Evolutionary conservation across 371 early-diverging fungal genomes (phyloP).

Genomic region (Apophysomyces elegans): DNA sequence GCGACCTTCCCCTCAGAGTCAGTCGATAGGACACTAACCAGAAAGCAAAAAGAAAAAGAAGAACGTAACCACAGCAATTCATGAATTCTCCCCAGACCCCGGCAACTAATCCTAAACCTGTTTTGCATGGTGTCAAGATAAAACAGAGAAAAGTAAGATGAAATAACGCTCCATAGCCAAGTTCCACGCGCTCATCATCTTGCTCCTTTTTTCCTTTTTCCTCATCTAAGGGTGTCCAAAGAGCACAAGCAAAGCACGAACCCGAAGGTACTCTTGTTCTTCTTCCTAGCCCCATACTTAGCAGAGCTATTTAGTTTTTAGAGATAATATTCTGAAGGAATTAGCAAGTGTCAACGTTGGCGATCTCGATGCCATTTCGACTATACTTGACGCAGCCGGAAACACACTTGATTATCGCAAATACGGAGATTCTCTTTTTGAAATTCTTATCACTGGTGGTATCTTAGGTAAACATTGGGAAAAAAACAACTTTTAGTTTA

Average conservation of each 20-base stretch:
- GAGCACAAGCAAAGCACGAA: conserved; percentile 85
- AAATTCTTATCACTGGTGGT: conserved; percentile 89
- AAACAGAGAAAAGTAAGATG: conserved; percentile 72
- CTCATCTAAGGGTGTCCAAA: conserved; percentile 73
- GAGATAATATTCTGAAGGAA: conserved; percentile 73
- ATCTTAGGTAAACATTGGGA: conserved; percentile 65
- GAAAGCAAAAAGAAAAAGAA: conserved; percentile 15
- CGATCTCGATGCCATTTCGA: conserved; percentile 72
- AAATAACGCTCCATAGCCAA: neutral
- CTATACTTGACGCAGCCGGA: conserved; percentile 80
- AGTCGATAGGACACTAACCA: conserved; percentile 13
- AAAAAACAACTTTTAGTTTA: neutral
- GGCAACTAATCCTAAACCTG: conserved; percentile 62
- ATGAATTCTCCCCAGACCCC: conserved; percentile 67
- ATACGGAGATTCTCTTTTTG: conserved; percentile 93
- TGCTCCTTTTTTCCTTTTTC: neutral
- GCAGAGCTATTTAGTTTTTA: conserved; percentile 57
- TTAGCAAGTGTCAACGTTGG: conserved; percentile 63
- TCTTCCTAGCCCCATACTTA: neutral
- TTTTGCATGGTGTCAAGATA: conserved; percentile 84
- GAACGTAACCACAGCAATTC: conserved; percentile 24
- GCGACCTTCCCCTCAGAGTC: neutral
- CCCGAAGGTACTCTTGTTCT: conserved; percentile 65
- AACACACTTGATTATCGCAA: conserved; percentile 91
- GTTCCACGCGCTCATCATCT: conserved; percentile 12